Percentiles rank a stretch among this genome's conserved stretches.
phyloP scores from a whole-genome alignment of 202 grass and related monocot genomes.

The Setaria viridis region DNA sequence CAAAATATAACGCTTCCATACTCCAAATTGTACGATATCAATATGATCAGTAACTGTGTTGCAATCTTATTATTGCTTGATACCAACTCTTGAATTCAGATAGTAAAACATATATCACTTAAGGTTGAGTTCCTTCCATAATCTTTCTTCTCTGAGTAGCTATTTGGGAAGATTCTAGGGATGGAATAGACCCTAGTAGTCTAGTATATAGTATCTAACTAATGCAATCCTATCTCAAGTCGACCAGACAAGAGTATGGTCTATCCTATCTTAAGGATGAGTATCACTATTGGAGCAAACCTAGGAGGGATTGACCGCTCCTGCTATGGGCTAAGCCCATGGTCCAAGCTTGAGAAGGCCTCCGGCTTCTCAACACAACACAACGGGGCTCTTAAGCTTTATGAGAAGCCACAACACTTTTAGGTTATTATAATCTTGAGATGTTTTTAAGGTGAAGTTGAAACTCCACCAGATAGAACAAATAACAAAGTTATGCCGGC shows the following conservation, averaged over 20 bases:
- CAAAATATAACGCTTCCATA: not conserved
- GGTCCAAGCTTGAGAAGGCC: not conserved
- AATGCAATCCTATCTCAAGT: not conserved
- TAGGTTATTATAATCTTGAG: not conserved
- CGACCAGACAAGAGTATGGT: not conserved
- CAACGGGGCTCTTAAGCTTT: not conserved
- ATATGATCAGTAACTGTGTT: not conserved
- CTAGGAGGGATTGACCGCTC: not conserved
- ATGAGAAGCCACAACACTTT: too few relatives aligned
- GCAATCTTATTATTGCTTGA: not conserved
- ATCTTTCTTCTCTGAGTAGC: not conserved
- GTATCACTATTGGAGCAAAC: too few relatives aligned
- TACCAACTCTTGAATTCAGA: not conserved
- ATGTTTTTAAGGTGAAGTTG: not conserved
- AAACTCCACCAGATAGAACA: not conserved
- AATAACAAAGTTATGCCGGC: too few relatives aligned
- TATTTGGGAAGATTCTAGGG: not conserved
- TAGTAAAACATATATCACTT: not conserved
- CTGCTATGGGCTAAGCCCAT: not conserved
- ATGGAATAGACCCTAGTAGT: not conserved
- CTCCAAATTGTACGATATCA: not conserved
- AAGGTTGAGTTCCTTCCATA: conserved; percentile 58
- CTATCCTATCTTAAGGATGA: too few relatives aligned
- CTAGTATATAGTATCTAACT: not conserved
- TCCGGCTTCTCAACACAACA: not conserved